Evolutionary conservation across 208 protist genomes (phyloP).

Genomic region (Crithidia fasciculata): DNA sequence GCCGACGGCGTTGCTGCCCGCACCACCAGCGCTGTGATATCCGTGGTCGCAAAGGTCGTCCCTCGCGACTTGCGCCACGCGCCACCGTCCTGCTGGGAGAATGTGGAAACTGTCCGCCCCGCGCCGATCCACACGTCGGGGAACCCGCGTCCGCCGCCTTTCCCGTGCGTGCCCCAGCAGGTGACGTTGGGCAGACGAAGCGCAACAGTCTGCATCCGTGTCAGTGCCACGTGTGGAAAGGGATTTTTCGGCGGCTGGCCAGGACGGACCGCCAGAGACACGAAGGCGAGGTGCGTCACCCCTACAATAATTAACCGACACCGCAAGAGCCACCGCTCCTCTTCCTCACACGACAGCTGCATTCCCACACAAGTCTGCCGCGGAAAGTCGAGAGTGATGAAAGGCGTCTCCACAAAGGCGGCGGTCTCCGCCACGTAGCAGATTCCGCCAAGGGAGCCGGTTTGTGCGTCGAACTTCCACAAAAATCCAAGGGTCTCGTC

Average conservation of each 20-base stretch:
- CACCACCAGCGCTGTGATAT: conserved; percentile 24
- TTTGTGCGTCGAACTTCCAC: conserved; percentile 21
- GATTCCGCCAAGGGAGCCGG: conserved; percentile 11
- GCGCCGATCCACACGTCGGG: conserved; percentile 24
- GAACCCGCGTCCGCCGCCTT: neutral
- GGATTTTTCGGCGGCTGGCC: no score
- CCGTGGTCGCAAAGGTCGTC: conserved; percentile 27
- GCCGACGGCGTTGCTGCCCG: conserved; percentile 12
- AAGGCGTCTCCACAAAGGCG: neutral
- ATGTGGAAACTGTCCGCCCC: conserved; percentile 26
- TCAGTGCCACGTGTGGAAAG: conserved; percentile 3
- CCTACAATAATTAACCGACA: neutral
- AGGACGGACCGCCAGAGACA: neutral
- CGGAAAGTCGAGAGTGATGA: conserved; percentile 17
- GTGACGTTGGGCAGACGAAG: conserved; percentile 20
- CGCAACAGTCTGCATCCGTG: conserved; percentile 6
- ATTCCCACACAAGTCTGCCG: conserved; percentile 23
- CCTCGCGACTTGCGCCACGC: conserved; percentile 20
- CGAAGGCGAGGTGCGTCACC: neutral
- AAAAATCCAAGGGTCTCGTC: conserved; percentile 21
- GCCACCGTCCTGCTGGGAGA: neutral
- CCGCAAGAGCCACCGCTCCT: neutral
- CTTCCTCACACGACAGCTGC: neutral
- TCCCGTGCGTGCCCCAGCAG: conserved; percentile 17
- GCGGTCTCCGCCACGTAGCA: conserved; percentile 7